A percentile compares a stretch with the other conserved stretches of the same genome.
Conservation (phyloP, 192 early-diverging fungal genomes). For the Rhizoclosmatium globosum region DNA sequence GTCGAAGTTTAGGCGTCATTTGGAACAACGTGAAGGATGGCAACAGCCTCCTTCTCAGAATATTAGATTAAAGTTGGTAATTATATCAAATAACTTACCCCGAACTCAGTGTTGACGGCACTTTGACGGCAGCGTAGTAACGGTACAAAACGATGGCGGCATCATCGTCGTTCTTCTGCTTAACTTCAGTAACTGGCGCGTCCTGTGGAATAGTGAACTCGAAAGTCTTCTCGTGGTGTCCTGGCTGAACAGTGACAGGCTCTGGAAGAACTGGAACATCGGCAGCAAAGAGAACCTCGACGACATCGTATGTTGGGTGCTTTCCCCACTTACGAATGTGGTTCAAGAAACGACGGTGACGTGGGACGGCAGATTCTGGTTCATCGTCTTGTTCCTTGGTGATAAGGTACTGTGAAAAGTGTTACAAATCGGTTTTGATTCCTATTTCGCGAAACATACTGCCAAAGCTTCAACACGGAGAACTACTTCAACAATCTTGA, state of each 20-base stretch:
- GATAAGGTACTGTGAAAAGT: too few species aligned
- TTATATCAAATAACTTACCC: background rate
- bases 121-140: constrained; percentile 3
- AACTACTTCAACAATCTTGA: background rate
- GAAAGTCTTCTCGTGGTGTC: constrained; percentile 13
- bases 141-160: background rate
- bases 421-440: too few species aligned
- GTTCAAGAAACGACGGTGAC: background rate
- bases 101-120: background rate
- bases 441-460: too few species aligned
- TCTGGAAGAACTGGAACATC: too few species aligned
- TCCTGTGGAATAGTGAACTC: constrained; percentile 3
- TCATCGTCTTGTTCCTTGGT: background rate
- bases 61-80: too few species aligned
- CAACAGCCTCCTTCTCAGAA: too few species aligned
- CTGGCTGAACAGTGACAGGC: background rate
- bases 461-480: too few species aligned
- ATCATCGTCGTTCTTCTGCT: background rate
- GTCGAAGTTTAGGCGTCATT: too few species aligned
- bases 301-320: background rate
- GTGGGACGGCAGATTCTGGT: background rate
- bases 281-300: too few species aligned
- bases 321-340: background rate
- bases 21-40: too few species aligned
- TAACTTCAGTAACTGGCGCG: background rate